Conservation (phyloP, 805 yeast species). For the Sugiyamaella valdiviana region DNA sequence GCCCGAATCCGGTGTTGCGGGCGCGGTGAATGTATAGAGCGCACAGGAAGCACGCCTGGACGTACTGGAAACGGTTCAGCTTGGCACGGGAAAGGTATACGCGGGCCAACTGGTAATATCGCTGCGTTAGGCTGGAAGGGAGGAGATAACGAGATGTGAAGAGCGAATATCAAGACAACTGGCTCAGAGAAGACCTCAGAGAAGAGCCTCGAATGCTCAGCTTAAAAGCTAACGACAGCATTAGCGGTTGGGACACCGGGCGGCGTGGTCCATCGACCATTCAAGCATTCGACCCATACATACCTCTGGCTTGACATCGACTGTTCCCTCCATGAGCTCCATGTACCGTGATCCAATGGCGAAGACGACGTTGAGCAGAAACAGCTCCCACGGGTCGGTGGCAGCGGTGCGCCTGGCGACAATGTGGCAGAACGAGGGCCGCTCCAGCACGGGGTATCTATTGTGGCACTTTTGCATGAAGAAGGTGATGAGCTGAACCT, state of each 20-base stretch:
- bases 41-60: slow-evolving; percentile 11
- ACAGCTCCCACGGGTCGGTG: slow-evolving; percentile 8
- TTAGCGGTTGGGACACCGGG: too few relatives aligned
- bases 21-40: slow-evolving; percentile 10
- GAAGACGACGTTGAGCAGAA: slow-evolving; percentile 9
- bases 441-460: slow-evolving; percentile 10
- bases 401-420: neutral
- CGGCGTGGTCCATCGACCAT: too few relatives aligned
- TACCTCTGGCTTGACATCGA: slow-evolving; percentile 6
- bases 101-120: slow-evolving; percentile 10
- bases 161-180: too few relatives aligned
- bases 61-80: slow-evolving; percentile 5
- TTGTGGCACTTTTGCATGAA: slow-evolving; percentile 8
- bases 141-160: neutral
- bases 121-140: neutral
- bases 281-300: neutral
- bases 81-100: neutral
- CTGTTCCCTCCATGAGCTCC: slow-evolving; percentile 7
- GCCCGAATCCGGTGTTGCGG: neutral
- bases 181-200: neutral
- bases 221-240: too few relatives aligned
- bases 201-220: neutral
- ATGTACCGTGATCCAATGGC: slow-evolving; percentile 13
- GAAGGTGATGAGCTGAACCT: slow-evolving; percentile 4
- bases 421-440: neutral